phyloP scores from a whole-genome alignment of 2,329 filamentous ascomycete species.

The Penicillium digitatum region DNA sequence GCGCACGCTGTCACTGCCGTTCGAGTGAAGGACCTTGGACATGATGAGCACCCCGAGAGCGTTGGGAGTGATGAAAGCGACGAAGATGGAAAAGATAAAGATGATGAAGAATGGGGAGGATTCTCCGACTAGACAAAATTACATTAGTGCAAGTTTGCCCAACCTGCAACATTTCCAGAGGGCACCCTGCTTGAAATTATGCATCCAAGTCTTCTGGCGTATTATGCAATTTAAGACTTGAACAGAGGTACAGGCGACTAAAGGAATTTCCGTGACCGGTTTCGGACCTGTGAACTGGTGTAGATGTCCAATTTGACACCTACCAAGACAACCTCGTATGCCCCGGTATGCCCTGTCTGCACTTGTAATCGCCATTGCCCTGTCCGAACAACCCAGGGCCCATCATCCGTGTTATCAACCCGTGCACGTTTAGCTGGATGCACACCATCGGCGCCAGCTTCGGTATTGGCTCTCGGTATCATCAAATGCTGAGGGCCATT shows the following conservation, averaged over 20 bases:
- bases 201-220: not conserved
- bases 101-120: constrained; percentile 45
- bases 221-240: not conserved
- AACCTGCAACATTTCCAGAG: not conserved
- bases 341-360: constrained; percentile 46
- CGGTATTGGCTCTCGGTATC: constrained; percentile 36
- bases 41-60: constrained; percentile 20
- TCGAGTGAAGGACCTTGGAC: not conserved
- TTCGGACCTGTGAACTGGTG: constrained; percentile 63
- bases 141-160: not conserved
- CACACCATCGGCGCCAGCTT: constrained; percentile 11
- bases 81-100: constrained; percentile 22
- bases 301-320: constrained; percentile 73
- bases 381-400: constrained; percentile 60
- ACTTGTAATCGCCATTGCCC: constrained; percentile 71
- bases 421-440: constrained; percentile 40
- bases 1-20: constrained; percentile 27
- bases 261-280: constrained; percentile 63
- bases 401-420: constrained; percentile 40
- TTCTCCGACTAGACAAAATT: constrained; percentile 37
- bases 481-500: constrained; percentile 16
- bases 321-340: constrained; percentile 67
- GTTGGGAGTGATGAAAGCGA: constrained; percentile 7
- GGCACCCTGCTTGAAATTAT: not conserved
- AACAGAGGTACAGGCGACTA: constrained; percentile 14